These are phyloP conservation scores for Chlorella sorokiniana DNA, from an alignment of 139 green algal genomes.

Conservation along the genomic window DNA sequence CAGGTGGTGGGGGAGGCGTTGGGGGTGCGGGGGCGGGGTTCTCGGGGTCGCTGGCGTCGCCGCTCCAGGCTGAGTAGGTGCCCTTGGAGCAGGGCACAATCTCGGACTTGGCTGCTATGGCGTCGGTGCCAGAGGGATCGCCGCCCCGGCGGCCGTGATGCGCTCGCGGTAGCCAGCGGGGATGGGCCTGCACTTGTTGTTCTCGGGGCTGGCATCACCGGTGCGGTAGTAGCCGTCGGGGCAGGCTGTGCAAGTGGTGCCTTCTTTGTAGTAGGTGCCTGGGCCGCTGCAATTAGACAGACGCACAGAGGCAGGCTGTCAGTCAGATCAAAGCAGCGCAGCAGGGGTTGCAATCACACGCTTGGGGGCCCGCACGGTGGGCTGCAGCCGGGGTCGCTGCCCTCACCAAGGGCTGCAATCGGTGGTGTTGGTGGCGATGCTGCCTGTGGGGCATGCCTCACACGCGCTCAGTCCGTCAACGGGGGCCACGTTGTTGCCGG, in stretches of 20 bases:
- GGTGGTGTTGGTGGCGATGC: neutral
- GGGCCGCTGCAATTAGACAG: neutral
- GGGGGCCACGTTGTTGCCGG: neutral
- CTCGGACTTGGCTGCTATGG: neutral
- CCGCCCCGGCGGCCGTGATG: neutral
- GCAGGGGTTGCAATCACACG: neutral
- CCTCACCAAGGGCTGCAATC: neutral
- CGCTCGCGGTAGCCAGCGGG: conserved; percentile 7
- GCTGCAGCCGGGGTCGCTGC: neutral
- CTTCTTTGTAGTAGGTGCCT: neutral
- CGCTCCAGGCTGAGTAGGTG: neutral
- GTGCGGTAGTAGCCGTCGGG: neutral
- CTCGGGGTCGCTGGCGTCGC: too few species aligned
- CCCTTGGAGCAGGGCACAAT: neutral
- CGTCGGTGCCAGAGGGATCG: neutral
- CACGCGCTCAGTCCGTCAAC: conserved; percentile 1
- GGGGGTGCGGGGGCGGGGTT: neutral
- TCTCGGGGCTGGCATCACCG: conserved; percentile 17
- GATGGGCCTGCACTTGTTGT: conserved; percentile 25
- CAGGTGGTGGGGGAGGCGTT: neutral
- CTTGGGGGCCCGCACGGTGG: too few species aligned
- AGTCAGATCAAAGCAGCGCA: neutral
- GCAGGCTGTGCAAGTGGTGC: neutral
- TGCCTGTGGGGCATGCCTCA: neutral
- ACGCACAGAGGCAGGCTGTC: neutral